These are phyloP conservation scores for Limtongozyma cylindracea DNA, from an alignment of 805 yeast genomes.

Conservation along the genomic window DNA sequence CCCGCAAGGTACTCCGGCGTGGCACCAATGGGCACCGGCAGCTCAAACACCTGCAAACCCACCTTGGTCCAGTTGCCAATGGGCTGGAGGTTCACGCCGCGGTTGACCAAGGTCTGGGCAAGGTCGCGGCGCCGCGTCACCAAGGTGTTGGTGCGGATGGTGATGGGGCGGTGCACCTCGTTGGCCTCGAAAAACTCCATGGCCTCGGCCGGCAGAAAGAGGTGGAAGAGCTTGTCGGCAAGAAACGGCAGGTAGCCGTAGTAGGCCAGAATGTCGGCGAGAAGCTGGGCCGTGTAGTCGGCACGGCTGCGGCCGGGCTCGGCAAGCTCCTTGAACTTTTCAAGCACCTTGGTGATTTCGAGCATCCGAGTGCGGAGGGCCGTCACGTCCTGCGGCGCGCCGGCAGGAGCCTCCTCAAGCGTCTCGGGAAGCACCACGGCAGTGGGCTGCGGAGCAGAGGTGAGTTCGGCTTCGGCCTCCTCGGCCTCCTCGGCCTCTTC, in stretches of 20 bases:
- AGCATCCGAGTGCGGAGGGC: slow-evolving; percentile 81
- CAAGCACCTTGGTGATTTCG: slow-evolving; percentile 83
- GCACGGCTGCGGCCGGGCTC: slow-evolving; percentile 75
- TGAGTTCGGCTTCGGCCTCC: slow-evolving; percentile 24
- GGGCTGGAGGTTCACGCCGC: slow-evolving; percentile 94
- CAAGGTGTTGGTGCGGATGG: slow-evolving; percentile 92
- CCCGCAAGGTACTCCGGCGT: slow-evolving; percentile 98
- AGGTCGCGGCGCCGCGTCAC: slow-evolving; percentile 87
- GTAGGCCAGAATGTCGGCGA: slow-evolving; percentile 74
- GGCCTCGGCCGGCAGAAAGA: slow-evolving; percentile 89
- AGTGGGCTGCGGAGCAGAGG: slow-evolving; percentile 25
- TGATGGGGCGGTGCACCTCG: slow-evolving; percentile 88
- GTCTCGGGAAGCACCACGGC: slow-evolving; percentile 54
- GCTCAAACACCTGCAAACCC: slow-evolving; percentile 89
- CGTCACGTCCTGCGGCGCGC: slow-evolving; percentile 49
- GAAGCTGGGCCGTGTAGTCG: slow-evolving; percentile 55
- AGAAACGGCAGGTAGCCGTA: slow-evolving; percentile 82
- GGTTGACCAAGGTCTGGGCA: slow-evolving; percentile 82
- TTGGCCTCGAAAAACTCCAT: slow-evolving; percentile 97
- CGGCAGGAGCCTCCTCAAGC: slow-evolving; percentile 25
- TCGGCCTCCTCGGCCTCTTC: slow-evolving; percentile 20
- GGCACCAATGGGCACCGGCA: slow-evolving; percentile 99
- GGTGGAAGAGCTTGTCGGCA: slow-evolving; percentile 81
- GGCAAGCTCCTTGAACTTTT: slow-evolving; percentile 59
- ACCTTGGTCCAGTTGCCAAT: slow-evolving; percentile 97